These are phyloP conservation scores for Salix arbutifolia DNA, from an alignment of 345 rosid genomes.

Conservation along the genomic window DNA sequence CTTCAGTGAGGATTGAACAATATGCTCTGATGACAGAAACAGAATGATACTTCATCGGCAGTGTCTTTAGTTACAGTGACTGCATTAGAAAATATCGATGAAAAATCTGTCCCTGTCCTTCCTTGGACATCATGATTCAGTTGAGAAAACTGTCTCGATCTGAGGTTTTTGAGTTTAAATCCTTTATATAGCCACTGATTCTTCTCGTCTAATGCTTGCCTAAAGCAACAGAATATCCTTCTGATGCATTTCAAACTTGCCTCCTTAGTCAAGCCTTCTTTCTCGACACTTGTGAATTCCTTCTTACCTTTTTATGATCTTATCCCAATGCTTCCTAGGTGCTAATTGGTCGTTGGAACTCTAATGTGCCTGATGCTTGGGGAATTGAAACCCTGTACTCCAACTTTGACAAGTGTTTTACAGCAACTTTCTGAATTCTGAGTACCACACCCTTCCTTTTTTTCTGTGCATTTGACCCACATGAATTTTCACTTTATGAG, in stretches of 20 bases:
- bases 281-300: neutral
- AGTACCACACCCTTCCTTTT: neutral
- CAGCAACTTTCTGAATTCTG: neutral
- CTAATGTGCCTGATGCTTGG: neutral
- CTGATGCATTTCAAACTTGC: neutral
- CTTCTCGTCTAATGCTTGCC: neutral
- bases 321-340: neutral
- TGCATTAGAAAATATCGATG: neutral
- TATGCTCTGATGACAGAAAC: constrained; percentile 8
- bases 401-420: neutral
- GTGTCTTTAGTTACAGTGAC: neutral
- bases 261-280: neutral
- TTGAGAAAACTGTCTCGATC: neutral
- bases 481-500: neutral
- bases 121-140: neutral
- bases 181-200: neutral
- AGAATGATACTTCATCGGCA: neutral
- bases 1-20: neutral
- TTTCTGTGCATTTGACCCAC: neutral
- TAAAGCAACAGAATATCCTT: neutral
- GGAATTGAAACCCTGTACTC: neutral
- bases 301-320: neutral
- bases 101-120: neutral
- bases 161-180: neutral
- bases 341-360: neutral